Evolutionary conservation across 2,329 filamentous ascomycete genomes (phyloP), one percentile per base, ranked within the genome.

Genomic region (Acrocalymma vagum): DNA sequence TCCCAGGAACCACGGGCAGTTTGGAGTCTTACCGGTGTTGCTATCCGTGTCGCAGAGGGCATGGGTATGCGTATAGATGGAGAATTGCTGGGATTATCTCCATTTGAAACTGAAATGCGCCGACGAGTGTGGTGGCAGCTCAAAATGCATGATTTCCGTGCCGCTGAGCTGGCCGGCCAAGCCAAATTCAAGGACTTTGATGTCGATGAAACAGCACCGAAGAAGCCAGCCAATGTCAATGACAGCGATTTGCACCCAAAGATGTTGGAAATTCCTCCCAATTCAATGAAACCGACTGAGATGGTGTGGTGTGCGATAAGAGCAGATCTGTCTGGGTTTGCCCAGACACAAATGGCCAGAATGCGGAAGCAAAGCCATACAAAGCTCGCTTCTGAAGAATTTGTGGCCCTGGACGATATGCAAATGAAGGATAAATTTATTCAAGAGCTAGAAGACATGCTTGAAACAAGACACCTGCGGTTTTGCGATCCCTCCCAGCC

Each of bases 21-120:
- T 6, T 86, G 83, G 81, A 80, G 81, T 24, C 69, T 87, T 53
- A 83, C 80, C 0, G 83, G 82, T 0, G 73, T 85, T 2, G 75
- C 78, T 5, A 72, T 82, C 13, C 76, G 82, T 8, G 77, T 85
- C 32, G 80, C 76, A 3, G 79, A 82, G 47, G 75, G 77, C 2
- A 74, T 84, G 55, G 82, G 82, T 2, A 67, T 85, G 3, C 81
- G 84, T 48, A 73, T 79, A 5, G 83, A 86, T 78, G 52, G 76
- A 69, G 58, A 65, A 22, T 46, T 51, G 9, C 60, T 83, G 9
- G 74, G 78, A 11, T 52, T 86, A 3, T 74, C 73, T 1, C 72
- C 77, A 0, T 84, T 79, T 46, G 75, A 83, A 44, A 74, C 76
- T 3, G 78, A 84, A 60, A 75, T 83, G 69, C 75, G 82, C 13